Evolutionary conservation across 306 rosid genomes (phyloP).

Genomic region (Casuarina equisetifolia): DNA sequence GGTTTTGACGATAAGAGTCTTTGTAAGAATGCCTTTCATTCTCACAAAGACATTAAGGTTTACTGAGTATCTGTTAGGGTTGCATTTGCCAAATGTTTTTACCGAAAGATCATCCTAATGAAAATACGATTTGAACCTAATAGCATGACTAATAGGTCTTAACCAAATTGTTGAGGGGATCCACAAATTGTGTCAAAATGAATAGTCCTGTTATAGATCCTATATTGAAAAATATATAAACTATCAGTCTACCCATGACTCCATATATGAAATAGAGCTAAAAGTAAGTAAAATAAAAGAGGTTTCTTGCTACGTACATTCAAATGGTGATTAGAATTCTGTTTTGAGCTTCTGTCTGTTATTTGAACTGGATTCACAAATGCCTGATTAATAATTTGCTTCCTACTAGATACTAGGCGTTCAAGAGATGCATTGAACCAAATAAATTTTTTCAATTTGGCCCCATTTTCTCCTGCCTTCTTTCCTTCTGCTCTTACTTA

Average conservation of each 20-base stretch:
- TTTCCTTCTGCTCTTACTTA: neutral
- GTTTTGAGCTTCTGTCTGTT: neutral
- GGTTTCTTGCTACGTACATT: too few relatives aligned
- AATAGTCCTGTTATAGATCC: too few relatives aligned
- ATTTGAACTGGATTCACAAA: neutral
- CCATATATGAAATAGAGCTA: too few relatives aligned
- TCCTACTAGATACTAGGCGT: neutral
- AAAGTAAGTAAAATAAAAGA: too few relatives aligned
- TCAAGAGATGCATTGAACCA: neutral
- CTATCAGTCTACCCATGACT: too few relatives aligned
- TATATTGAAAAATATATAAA: too few relatives aligned
- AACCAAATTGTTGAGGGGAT: too few relatives aligned
- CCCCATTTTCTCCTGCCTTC: neutral
- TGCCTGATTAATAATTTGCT: neutral
- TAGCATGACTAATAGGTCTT: too few relatives aligned
- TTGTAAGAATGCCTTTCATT: too few relatives aligned
- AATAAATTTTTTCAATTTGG: neutral
- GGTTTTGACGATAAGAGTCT: neutral
- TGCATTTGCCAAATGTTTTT: neutral
- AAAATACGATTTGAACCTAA: too few relatives aligned
- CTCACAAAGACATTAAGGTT: neutral
- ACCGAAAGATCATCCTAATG: too few relatives aligned
- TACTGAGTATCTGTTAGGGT: neutral
- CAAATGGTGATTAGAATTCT: neutral
- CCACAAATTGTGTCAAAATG: too few relatives aligned